Evolutionary conservation across 1,284 basidiomycete genomes (phyloP), one percentile per base, ranked within the genome.

Genomic region (Boletus holoroseus): DNA sequence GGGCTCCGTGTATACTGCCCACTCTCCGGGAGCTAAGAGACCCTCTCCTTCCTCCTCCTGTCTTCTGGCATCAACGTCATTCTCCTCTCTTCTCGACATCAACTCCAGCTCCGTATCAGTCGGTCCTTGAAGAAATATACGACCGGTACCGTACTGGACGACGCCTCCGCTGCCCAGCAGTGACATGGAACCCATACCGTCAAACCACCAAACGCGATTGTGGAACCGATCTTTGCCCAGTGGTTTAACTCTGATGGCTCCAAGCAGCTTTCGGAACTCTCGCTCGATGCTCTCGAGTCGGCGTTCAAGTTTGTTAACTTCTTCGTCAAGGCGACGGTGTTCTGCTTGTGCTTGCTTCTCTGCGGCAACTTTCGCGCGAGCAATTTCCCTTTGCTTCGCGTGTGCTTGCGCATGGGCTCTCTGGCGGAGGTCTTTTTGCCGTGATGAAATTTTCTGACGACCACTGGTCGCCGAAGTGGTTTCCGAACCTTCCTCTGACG

Each of bases 131-230:
- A 98, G 73, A 67, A 95, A 96, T 43, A 98, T 66, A 48, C 94
- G 75, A 2, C 92, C 95, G 6, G 92, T 86, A 16, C 92, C 91
- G 64, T 93, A 95, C 62, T 87, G 77, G 36, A 84, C 79, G 27
- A 85, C 81, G 13, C 87, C 86, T 24, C 84, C 81, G 58, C 79
- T 83, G 24, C 80, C 83, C 46, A 92, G 71, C 35, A 95, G 70
- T 27, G 85, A 84, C 48, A 85, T 85, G 2, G 83, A 82, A 3
- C 96, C 95, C 72, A 95, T 82, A 3, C 96, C 95, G 70, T 99
- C 95, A 66, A 98, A 91, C 95, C 95, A 99, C 94, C 94, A 99
- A 55, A 97, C 79, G 30, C 89, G 83, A 68, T 96, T 95, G 62
- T 90, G 86, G 71, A 97, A 99, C 48, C 95, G 78, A 68, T 99